A percentile compares a stretch with the other conserved stretches of the same genome.
phyloP scores from a whole-genome alignment of 2,329 filamentous ascomycete species.

The Penicillium glabrum region DNA sequence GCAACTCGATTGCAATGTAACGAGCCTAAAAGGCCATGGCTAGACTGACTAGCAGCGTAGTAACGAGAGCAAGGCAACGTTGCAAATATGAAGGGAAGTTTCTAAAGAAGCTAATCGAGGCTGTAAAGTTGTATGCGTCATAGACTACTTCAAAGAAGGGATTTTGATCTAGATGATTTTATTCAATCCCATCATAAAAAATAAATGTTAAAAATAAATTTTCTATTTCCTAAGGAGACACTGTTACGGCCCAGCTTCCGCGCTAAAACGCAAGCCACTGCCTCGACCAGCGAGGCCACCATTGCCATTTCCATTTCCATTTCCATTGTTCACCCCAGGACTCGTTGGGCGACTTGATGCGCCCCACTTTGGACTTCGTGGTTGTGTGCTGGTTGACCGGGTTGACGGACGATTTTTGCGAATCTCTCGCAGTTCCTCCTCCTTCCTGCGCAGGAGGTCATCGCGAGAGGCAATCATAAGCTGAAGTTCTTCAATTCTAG shows the following conservation, averaged over 20 bases:
- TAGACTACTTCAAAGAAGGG: neutral
- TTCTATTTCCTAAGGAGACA: neutral
- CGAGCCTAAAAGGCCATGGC: neutral
- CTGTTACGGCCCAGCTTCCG: conserved; percentile 5
- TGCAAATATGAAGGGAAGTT: neutral
- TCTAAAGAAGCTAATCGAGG: neutral
- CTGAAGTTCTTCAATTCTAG: conserved; percentile 42
- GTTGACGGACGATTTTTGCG: conserved; percentile 46
- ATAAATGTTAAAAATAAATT: neutral
- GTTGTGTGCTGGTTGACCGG: conserved; percentile 44
- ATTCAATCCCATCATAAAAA: neutral
- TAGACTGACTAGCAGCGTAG: neutral
- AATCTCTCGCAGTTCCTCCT: conserved; percentile 47
- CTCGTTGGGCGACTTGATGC: conserved; percentile 41
- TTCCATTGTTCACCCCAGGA: conserved; percentile 37
- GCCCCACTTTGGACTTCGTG: conserved; percentile 42
- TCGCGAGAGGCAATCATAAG: conserved; percentile 36
- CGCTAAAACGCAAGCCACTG: conserved; percentile 41
- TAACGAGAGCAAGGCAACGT: neutral
- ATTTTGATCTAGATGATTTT: neutral
- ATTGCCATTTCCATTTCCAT: conserved; percentile 25
- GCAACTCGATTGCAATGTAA: neutral
- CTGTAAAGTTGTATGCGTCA: neutral
- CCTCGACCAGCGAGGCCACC: conserved; percentile 29
- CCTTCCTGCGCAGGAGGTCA: conserved; percentile 41